These are phyloP conservation scores for Pseudocercospora fuligena DNA, from an alignment of 2,329 filamentous ascomycete genomes.

Conservation along the genomic window DNA sequence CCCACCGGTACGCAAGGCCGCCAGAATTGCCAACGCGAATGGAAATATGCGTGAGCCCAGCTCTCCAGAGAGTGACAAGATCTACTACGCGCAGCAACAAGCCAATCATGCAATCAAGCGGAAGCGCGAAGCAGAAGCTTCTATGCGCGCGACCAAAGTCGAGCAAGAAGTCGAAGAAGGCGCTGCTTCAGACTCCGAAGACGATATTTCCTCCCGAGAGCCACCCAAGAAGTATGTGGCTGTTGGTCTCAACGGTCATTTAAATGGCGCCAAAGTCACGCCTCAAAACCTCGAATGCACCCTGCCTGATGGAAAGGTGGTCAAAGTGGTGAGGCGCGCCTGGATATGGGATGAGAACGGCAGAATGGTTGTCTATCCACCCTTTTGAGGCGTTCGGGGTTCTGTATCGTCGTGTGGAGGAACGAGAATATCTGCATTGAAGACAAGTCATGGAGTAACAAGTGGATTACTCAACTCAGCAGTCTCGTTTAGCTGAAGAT, in stretches of 20 bases:
- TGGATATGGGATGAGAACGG: slow-evolving; percentile 15
- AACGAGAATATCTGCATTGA: no score
- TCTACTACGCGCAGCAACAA: background rate
- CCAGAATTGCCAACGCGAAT: background rate
- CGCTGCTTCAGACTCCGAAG: background rate
- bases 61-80: background rate
- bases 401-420: no score
- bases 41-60: background rate
- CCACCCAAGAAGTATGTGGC: background rate
- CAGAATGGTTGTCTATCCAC: slow-evolving; percentile 6
- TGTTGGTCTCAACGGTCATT: background rate
- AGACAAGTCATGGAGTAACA: no score
- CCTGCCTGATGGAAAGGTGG: background rate
- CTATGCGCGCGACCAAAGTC: no score
- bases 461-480: no score
- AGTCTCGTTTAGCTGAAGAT: no score
- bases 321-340: background rate
- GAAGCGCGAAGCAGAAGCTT: background rate
- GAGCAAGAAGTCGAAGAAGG: background rate
- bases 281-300: background rate
- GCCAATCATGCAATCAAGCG: background rate
- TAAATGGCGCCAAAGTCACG: background rate
- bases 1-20: background rate
- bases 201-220: background rate
- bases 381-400: background rate